A percentile compares a stretch with the other conserved stretches of the same genome.
phyloP scores from a whole-genome alignment of 2,329 filamentous ascomycete genomes.

The Calonectria naviculata region DNA sequence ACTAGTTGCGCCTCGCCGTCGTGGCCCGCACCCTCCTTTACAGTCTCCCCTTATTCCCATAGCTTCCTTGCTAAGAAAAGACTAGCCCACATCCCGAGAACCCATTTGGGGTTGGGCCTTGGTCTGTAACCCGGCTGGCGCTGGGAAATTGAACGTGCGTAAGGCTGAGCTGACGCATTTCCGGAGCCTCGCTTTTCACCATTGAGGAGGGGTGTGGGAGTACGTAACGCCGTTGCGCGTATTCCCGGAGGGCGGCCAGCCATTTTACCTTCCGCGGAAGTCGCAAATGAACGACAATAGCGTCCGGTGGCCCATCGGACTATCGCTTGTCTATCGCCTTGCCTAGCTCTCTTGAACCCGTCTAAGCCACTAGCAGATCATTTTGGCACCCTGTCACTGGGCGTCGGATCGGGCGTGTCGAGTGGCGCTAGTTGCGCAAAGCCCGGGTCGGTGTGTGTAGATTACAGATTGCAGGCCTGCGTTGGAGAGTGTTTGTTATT shows the following conservation, averaged over 20 bases:
- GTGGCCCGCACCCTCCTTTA: background rate
- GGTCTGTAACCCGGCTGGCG: background rate
- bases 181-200: background rate
- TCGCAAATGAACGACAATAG: background rate
- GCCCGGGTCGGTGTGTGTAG: background rate
- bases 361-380: conserved; percentile 1
- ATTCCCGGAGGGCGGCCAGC: background rate
- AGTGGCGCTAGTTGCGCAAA: background rate
- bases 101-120: background rate
- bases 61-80: background rate
- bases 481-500: background rate
- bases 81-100: background rate
- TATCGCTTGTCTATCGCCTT: background rate
- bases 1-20: background rate
- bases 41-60: background rate
- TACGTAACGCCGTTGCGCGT: conserved; percentile 21
- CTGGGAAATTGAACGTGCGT: conserved; percentile 3
- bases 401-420: background rate
- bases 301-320: background rate
- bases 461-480: background rate
- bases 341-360: too few species aligned
- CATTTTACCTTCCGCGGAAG: conserved; percentile 5
- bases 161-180: conserved; percentile 23
- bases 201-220: conserved; percentile 5
- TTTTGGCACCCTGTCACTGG: background rate